These are phyloP conservation scores for Penicillium sp. DNA, from an alignment of 2,329 filamentous ascomycete genomes.

Conservation along the genomic window DNA sequence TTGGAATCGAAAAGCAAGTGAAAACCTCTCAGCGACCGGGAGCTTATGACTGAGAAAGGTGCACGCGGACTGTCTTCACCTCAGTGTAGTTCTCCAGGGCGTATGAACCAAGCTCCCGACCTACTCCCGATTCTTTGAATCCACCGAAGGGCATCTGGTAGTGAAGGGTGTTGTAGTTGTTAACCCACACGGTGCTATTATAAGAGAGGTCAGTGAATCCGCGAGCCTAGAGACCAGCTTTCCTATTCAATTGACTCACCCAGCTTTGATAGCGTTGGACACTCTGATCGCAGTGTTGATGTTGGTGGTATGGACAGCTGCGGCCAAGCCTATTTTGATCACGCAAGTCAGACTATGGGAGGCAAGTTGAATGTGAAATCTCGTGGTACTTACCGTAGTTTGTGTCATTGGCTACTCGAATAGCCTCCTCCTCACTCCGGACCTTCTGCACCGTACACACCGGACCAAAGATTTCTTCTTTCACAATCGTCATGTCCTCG, in stretches of 20 bases:
- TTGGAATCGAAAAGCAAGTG: not conserved
- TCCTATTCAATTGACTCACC: constrained; percentile 46
- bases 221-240: not conserved
- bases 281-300: constrained; percentile 75
- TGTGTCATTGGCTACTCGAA: constrained; percentile 67
- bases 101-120: constrained; percentile 42
- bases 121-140: constrained; percentile 43
- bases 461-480: constrained; percentile 78
- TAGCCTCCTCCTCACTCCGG: constrained; percentile 66
- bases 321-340: constrained; percentile 63
- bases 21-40: not conserved
- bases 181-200: constrained; percentile 58
- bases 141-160: constrained; percentile 30
- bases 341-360: constrained; percentile 36
- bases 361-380: not conserved
- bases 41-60: not conserved
- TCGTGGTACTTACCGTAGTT: constrained; percentile 62
- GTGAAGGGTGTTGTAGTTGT: constrained; percentile 67
- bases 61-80: constrained; percentile 36
- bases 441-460: constrained; percentile 73
- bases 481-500: constrained; percentile 66
- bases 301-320: constrained; percentile 73
- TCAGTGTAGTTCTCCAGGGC: constrained; percentile 44
- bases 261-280: constrained; percentile 66
- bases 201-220: not conserved